Base-by-base conservation (phyloP, 1,284 basidiomycete species). In the Marasmius oreades region DNA sequence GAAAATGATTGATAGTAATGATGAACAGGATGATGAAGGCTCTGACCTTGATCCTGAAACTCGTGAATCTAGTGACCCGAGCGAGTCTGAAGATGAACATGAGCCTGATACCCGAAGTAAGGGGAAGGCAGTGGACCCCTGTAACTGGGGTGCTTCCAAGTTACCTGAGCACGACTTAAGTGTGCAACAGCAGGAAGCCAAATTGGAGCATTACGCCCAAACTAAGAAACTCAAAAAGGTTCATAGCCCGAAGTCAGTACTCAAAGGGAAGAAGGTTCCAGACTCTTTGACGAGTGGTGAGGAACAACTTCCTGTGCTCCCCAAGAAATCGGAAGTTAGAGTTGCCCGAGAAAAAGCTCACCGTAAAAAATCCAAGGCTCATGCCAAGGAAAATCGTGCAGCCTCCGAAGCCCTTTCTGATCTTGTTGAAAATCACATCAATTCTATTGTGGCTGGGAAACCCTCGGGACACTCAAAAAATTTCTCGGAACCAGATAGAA, bases 81-180 rank as follows among this genome's bases (percentile, higher is more conserved):
- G n/a, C n/a, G 37, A 39, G 5, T 39, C 37, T 5, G 37, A 39
- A 39, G 5, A 5, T 20, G 37, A 39, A 5, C 37, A 5, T 39
- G 18, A 39, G 16, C 37, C 37, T 12, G 5, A 57, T 3, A 60
- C 62, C 10, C 46, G 24, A n/a, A 20, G 31, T 10, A 65, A 65
- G 53, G 66, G 65, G 6, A 68, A 69, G 51, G 59, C 58, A n/a
- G 39, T 62, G 7, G 65, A 69, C 34, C 64, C 67, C 10, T 26
- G 59, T 18, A 64, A 67, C 34, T 68, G 67, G 68, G 68, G 68
- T 20, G 55, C 53, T 22, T 24, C 59, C 0, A 24, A 57, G 4
- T 36, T 67, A 2, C 37, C 36, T 5, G 46, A 60, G 5, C 34
- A 55, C 1, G 64, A 67, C 1, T 2, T 64, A 3, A 53, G 66